Conservation (phyloP, 768 basidiomycete genomes). For the Coprinopsis cinerea region DNA sequence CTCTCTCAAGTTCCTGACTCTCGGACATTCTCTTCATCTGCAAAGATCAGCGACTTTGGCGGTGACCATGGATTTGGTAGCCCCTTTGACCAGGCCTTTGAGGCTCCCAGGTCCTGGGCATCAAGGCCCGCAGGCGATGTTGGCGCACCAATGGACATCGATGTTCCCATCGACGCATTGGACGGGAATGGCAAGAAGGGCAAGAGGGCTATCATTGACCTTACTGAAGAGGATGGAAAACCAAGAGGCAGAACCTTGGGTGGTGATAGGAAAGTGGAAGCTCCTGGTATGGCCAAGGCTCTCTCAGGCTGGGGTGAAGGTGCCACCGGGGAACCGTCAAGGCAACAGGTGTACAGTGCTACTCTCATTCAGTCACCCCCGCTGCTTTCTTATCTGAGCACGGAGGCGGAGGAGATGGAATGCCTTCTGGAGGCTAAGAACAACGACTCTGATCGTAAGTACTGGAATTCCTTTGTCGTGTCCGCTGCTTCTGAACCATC, state of each 20-base stretch:
- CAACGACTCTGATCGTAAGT: slow-evolving; percentile 35
- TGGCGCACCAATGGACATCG: slow-evolving; percentile 47
- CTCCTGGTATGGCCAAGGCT: slow-evolving; percentile 44
- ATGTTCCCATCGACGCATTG: slow-evolving; percentile 49
- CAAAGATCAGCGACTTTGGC: slow-evolving; percentile 16
- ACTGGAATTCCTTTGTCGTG: not conserved
- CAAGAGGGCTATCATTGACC: slow-evolving; percentile 28
- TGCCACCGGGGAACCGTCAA: slow-evolving; percentile 12
- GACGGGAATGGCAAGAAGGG: slow-evolving; percentile 48
- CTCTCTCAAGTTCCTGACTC: slow-evolving; percentile 25
- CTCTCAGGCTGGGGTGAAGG: slow-evolving; percentile 30
- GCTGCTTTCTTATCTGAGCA: slow-evolving; percentile 53
- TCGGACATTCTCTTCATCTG: slow-evolving; percentile 13
- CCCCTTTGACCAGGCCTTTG: slow-evolving; percentile 46
- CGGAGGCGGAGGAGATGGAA: slow-evolving; percentile 63
- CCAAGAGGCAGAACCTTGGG: slow-evolving; percentile 55
- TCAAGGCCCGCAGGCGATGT: slow-evolving; percentile 10
- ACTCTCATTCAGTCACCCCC: slow-evolving; percentile 46
- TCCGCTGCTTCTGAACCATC: not conserved
- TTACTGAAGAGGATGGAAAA: slow-evolving; percentile 32
- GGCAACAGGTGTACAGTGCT: slow-evolving; percentile 19
- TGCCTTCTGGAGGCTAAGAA: slow-evolving; percentile 81
- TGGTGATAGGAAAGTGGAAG: slow-evolving; percentile 53
- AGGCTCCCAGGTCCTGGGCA: slow-evolving; percentile 27
- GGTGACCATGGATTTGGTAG: slow-evolving; percentile 34